Conservation (phyloP, 1,139 yeast species). For the Saccharomyces pastorianus region DNA sequence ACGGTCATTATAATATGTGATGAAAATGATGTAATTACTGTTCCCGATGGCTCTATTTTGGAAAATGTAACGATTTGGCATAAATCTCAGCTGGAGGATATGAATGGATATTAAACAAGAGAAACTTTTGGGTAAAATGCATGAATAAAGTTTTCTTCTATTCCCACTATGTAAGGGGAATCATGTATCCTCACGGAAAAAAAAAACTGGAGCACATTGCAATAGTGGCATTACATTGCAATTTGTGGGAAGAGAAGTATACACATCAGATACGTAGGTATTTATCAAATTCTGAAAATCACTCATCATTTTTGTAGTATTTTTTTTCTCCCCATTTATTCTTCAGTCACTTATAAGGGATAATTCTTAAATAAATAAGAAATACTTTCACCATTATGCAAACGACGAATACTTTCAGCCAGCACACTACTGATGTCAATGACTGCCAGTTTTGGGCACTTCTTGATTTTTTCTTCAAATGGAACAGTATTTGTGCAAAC, state of each 20-base stretch:
- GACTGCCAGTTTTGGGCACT: slow-evolving; percentile 69
- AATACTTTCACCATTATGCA: slow-evolving; percentile 95
- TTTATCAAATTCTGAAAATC: not conserved
- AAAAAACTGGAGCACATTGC: not conserved
- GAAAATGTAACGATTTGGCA: slow-evolving; percentile 91
- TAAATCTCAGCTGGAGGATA: slow-evolving; percentile 64
- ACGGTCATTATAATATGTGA: slow-evolving; percentile 92
- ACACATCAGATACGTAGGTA: not conserved
- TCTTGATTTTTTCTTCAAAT: slow-evolving; percentile 61
- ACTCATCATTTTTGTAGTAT: not conserved
- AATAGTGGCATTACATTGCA: not conserved
- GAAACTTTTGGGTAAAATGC: not conserved
- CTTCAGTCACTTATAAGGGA: slow-evolving; percentile 36
- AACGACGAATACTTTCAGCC: slow-evolving; percentile 93
- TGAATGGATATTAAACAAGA: not conserved
- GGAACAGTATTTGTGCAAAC: slow-evolving; percentile 96
- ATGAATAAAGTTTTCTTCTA: not conserved
- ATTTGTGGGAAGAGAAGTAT: not conserved
- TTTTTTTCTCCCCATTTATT: not conserved
- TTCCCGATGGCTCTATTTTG: slow-evolving; percentile 84
- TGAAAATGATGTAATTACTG: slow-evolving; percentile 87
- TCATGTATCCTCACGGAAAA: not conserved
- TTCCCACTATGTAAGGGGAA: not conserved
- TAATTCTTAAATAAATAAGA: slow-evolving; percentile 81
- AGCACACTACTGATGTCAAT: slow-evolving; percentile 83